Base-by-base conservation (phyloP, 768 basidiomycete genomes). In the Pisolithus marmoratus region DNA sequence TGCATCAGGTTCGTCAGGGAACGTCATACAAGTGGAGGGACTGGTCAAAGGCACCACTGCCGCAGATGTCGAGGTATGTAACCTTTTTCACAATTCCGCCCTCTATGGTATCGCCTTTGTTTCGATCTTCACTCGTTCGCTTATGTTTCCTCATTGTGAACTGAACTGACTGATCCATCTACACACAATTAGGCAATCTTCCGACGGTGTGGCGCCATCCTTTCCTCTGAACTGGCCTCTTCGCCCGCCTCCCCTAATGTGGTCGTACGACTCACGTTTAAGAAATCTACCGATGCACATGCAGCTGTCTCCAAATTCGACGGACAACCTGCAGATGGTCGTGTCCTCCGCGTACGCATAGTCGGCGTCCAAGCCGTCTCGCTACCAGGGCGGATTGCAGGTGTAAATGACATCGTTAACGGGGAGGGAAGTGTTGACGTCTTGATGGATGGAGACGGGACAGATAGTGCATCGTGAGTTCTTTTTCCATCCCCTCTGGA, bases 311-410 rank as follows among this genome's bases (percentile, higher is more conserved):
- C 77, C 58, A 85, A 85, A 60, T 94, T 90, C 66, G 70, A 94
- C 69, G 83, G 82, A 31, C 85, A 88, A 54, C 83, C 85, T 19
- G 91, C 91, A 3, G 91, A 94, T 54, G 91, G 90, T 1, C 84
- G 84, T 55, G 78, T 79, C 8, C 70, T 93, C 43, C 78, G 73
- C 6, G 87, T 93, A 6, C 68, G 69, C 48, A 67, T 90, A 46
- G 75, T 90, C 14, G 85, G 84, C 9, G 75, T 74, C 1, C 71
- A 75, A 53, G 75, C 78, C 1, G 75, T 79, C 8, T 70, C 80
- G 0, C 71, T 89, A 2, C 75, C 75, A 6, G 81, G 83, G 8
- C 72, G 86, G 50, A 62, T 85, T 8, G 83, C 78, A 17, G 81
- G 79, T 19, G 57, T 82, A 41, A 80, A 77, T 0, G 46, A 47